Conservation (phyloP, 1,284 basidiomycete species). For the Trichosporon ovoides region DNA sequence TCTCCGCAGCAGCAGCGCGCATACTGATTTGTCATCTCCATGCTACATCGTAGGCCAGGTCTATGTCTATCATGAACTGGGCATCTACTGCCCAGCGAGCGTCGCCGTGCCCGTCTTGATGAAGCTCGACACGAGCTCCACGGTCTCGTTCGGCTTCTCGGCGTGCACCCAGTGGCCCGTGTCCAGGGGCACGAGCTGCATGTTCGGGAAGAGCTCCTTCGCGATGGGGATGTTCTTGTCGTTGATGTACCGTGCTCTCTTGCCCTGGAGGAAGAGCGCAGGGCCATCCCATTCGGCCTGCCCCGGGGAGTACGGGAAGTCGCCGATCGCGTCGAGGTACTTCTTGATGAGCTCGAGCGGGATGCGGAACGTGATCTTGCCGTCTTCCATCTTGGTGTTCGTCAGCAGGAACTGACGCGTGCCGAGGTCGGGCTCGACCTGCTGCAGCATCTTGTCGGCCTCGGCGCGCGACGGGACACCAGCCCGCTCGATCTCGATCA, state of each 20-base stretch:
- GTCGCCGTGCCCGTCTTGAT: slow-evolving; percentile 18
- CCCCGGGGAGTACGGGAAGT: slow-evolving; percentile 52
- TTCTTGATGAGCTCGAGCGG: slow-evolving; percentile 51
- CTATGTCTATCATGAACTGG: too few species aligned
- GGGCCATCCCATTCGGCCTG: slow-evolving; percentile 48
- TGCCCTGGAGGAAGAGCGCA: slow-evolving; percentile 55
- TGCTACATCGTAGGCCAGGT: too few species aligned
- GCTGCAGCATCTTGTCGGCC: slow-evolving; percentile 53
- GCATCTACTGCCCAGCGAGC: background rate
- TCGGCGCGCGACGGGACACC: slow-evolving; percentile 49
- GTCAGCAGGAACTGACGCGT: slow-evolving; percentile 58
- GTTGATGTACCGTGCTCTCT: slow-evolving; percentile 54
- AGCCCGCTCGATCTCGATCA: slow-evolving; percentile 52
- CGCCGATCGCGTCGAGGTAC: slow-evolving; percentile 52
- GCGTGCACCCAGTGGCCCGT: slow-evolving; percentile 51
- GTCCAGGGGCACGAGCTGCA: slow-evolving; percentile 43
- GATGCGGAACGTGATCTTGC: slow-evolving; percentile 51
- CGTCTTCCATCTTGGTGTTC: slow-evolving; percentile 45
- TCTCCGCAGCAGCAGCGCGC: too few species aligned
- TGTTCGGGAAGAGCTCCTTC: slow-evolving; percentile 53
- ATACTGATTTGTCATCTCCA: too few species aligned
- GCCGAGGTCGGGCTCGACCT: slow-evolving; percentile 50
- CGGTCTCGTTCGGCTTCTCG: slow-evolving; percentile 43
- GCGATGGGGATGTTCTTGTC: slow-evolving; percentile 51
- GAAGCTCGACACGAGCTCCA: slow-evolving; percentile 39